Base-by-base conservation (phyloP, 768 basidiomycete genomes). In the Russula foetens region DNA sequence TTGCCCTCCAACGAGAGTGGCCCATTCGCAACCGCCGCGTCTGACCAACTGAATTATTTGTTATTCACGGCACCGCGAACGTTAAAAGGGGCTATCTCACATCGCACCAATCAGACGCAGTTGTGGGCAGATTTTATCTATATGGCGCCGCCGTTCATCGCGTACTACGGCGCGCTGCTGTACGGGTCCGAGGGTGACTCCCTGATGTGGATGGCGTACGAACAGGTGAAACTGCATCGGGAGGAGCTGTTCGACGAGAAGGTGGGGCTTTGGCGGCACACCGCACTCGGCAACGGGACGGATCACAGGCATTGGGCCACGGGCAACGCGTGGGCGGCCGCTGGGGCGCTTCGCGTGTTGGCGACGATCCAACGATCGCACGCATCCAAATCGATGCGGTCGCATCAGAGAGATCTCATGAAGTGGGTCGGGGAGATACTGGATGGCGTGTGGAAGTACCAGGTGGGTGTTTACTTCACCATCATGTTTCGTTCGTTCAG, bases 271-370 rank as follows among this genome's bases (percentile, higher is more conserved):
- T 85, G 84, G 83, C 73, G 73, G 66, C 86, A 86, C 63, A 77
- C 86, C 50, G 70, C 71, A 3, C 67, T 81, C 2, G 84, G 84
- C 0, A 62, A 68, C 19, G 73, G 69, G n/a, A n/a, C n/a, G n/a
- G n/a, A n/a, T n/a, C n/a, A n/a, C n/a, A n/a, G n/a, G n/a, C n/a
- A 82, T 66, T 85, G 83, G 84, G 77, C 76, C 1, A 84, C 84
- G 56, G 83, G 83, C 2, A 90, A 89, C 59, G 85, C 75, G 0
- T 90, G 88, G 88, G 87, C 85, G 0, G 84, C 84, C 0, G 81
- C 80, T 4, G 85, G 86, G 1, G 83, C 84, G 76, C 70, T 82
- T 21, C 77, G 86, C 3, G 84, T 88, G 3, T 70, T 81, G 7
- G 75, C 77, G 49, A 84, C 83, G 0, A 74, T 86, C 48, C 73